Conservation (phyloP, 441 rosid species). For the Populus trichocarpa region DNA sequence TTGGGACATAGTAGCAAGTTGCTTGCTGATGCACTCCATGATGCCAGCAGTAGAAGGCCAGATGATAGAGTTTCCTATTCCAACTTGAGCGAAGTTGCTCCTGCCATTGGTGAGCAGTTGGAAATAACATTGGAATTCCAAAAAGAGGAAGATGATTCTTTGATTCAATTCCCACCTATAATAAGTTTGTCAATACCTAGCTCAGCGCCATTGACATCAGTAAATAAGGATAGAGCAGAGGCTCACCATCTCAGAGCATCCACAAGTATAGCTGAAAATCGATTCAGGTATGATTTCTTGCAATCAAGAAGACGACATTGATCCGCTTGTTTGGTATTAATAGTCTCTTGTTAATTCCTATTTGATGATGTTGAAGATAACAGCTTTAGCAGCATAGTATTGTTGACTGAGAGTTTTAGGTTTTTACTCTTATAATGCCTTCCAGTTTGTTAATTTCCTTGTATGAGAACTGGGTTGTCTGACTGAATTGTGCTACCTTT, state of each 20-base stretch:
- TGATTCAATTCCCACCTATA: slow-evolving; percentile 50
- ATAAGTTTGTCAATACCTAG: slow-evolving; percentile 55
- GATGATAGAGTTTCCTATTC: slow-evolving; percentile 37
- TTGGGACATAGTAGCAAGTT: slow-evolving; percentile 47
- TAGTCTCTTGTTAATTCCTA: not conserved
- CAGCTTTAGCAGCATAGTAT: not conserved
- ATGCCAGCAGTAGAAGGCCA: slow-evolving; percentile 37
- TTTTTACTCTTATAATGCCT: not conserved
- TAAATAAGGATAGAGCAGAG: slow-evolving; percentile 30
- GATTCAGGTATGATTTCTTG: slow-evolving; percentile 60
- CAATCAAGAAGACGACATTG: not conserved
- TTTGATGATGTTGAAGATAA: not conserved
- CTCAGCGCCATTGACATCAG: slow-evolving; percentile 32
- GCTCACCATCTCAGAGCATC: slow-evolving; percentile 47
- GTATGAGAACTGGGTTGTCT: not conserved
- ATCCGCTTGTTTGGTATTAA: not conserved
- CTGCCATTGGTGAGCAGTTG: slow-evolving; percentile 40
- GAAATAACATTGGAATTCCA: slow-evolving; percentile 74
- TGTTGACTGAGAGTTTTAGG: not conserved
- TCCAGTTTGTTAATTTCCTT: not conserved
- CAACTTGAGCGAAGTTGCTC: slow-evolving; percentile 41
- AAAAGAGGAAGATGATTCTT: slow-evolving; percentile 40
- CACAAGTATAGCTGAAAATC: slow-evolving; percentile 54
- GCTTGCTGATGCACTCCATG: slow-evolving; percentile 67
- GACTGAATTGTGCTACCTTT: not conserved